Conservation (phyloP, 2,329 filamentous ascomycete species). For the Fusarium verrucosum region DNA sequence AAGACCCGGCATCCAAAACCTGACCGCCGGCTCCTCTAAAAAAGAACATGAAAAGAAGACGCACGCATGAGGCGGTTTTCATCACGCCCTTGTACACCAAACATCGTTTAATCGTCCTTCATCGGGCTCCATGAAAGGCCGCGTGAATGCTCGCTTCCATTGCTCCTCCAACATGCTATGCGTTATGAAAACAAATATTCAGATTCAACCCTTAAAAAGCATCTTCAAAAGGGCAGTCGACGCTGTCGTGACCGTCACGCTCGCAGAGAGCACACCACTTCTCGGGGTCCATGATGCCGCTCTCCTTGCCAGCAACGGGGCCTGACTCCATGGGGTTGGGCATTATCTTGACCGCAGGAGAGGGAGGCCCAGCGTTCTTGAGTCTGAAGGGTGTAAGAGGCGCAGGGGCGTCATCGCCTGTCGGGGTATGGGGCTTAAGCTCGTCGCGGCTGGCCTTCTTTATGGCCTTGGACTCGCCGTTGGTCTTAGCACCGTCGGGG, state of each 20-base stretch:
- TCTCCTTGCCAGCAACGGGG: constrained; percentile 80
- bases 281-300: constrained; percentile 78
- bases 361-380: constrained; percentile 53
- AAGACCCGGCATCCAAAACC: constrained; percentile 37
- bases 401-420: constrained; percentile 61
- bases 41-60: constrained; percentile 24
- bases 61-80: constrained; percentile 39
- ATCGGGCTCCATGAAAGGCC: constrained; percentile 20
- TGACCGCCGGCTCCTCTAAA: constrained; percentile 30
- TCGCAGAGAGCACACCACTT: constrained; percentile 99
- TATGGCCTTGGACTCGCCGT: constrained; percentile 45
- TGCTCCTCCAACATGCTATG: constrained; percentile 16
- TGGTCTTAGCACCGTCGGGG: constrained; percentile 51
- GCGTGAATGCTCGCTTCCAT: constrained; percentile 28
- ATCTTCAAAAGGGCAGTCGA: constrained; percentile 93
- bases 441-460: constrained; percentile 52
- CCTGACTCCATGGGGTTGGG: constrained; percentile 72
- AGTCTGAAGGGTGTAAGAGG: constrained; percentile 63
- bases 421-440: constrained; percentile 53
- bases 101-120: constrained; percentile 28
- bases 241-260: constrained; percentile 94
- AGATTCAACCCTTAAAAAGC: constrained; percentile 61
- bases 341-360: constrained; percentile 58
- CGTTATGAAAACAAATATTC: constrained; percentile 14
- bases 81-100: constrained; percentile 43